A percentile compares a stretch with the other conserved stretches of the same genome.
Evolutionary conservation across 192 early-diverging fungal species (phyloP).

Genomic region (Pilaira anomala): DNA sequence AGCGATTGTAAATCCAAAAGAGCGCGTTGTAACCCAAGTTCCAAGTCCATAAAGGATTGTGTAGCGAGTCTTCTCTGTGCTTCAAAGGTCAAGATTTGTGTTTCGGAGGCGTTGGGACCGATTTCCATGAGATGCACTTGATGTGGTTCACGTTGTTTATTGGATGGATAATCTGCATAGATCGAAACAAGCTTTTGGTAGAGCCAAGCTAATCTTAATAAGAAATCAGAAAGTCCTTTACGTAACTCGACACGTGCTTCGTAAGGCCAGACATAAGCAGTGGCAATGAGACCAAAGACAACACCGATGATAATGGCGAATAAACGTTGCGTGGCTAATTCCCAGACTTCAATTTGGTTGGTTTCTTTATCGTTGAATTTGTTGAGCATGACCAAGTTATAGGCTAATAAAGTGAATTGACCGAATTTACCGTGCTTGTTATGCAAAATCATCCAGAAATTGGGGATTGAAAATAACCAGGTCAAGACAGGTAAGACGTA

Average conservation of each 20-base stretch:
- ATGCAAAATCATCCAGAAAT: conserved; percentile 67
- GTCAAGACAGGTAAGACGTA: conserved; percentile 43
- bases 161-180: conserved; percentile 32
- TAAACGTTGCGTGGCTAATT: conserved; percentile 60
- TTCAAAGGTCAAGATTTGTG: conserved; percentile 19
- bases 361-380: conserved; percentile 69
- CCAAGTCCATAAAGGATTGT: conserved; percentile 67
- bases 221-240: conserved; percentile 67
- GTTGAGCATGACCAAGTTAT: conserved; percentile 75
- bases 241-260: conserved; percentile 81
- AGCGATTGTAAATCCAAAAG: conserved; percentile 63
- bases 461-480: conserved; percentile 64
- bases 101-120: conserved; percentile 19
- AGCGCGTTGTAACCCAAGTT: conserved; percentile 63
- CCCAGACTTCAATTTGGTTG: conserved; percentile 45
- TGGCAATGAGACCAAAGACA: conserved; percentile 62
- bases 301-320: conserved; percentile 71
- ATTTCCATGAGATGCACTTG: neutral
- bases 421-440: conserved; percentile 71
- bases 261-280: conserved; percentile 79
- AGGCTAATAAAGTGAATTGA: conserved; percentile 73
- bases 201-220: conserved; percentile 67
- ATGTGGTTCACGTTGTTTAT: neutral
- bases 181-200: conserved; percentile 68
- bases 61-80: conserved; percentile 31